Conservation (phyloP, 352 stramenopile genomes). For the Phytophthora pseudosyringae region DNA sequence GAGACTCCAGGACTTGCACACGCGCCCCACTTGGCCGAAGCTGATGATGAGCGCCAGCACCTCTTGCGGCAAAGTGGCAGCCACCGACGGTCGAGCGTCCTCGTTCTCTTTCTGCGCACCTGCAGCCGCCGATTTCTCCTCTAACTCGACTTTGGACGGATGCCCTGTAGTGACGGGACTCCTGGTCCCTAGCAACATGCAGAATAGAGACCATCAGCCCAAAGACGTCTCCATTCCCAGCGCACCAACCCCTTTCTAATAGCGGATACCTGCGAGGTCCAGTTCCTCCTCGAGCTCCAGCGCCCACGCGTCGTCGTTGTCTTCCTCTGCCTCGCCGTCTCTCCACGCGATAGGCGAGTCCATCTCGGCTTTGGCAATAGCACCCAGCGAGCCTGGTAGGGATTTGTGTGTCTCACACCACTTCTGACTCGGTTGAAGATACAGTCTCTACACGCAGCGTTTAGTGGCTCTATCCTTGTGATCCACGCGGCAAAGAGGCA, state of each 20-base stretch:
- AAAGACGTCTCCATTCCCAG: background rate
- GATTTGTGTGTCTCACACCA: constrained; percentile 13
- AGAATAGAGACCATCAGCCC: background rate
- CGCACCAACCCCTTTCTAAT: background rate
- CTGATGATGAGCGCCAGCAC: constrained; percentile 75
- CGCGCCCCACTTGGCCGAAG: constrained; percentile 73
- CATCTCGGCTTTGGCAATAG: constrained; percentile 1
- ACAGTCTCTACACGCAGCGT: background rate
- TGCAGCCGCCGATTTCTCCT: constrained; percentile 20
- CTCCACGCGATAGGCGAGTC: background rate
- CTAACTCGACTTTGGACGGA: constrained; percentile 4
- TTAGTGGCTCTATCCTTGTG: constrained; percentile 4
- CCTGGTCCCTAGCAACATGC: constrained; percentile 1
- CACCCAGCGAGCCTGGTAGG: background rate
- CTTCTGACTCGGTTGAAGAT: constrained; percentile 6
- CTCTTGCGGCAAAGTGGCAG: constrained; percentile 69
- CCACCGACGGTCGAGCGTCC: constrained; percentile 21
- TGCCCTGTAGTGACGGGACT: background rate
- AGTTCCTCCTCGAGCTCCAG: constrained; percentile 79
- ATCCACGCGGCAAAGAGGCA: constrained; percentile 27
- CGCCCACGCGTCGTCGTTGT: constrained; percentile 64
- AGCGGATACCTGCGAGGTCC: constrained; percentile 39
- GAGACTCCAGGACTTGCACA: constrained; percentile 86
- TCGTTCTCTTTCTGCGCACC: background rate
- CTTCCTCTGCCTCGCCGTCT: constrained; percentile 43